Evolutionary conservation across 169 alveolate species (phyloP).

Genomic region (Eimeria maxima): DNA sequence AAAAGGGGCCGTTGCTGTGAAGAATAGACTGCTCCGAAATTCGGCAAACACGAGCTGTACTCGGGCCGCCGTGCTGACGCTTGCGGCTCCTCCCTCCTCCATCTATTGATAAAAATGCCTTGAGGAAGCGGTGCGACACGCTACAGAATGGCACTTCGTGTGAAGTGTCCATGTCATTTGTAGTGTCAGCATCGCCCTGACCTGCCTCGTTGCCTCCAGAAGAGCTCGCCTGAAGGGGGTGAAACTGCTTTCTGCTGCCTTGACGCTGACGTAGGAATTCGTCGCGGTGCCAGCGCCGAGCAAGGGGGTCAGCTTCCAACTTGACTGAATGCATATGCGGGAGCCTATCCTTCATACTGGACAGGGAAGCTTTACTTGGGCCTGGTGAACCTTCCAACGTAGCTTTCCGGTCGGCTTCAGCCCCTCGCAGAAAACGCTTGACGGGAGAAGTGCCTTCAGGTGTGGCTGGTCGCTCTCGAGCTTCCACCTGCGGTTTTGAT

Average conservation of each 20-base stretch:
- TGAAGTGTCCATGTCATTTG: neutral
- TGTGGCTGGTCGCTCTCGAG: neutral
- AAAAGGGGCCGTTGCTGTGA: slow-evolving; percentile 76
- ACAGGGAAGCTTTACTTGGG: neutral
- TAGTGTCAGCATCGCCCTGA: neutral
- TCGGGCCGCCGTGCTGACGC: slow-evolving; percentile 9
- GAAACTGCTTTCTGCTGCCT: neutral
- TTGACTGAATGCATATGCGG: neutral
- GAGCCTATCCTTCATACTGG: neutral
- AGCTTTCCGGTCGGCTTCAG: slow-evolving; percentile 11
- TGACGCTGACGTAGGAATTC: neutral
- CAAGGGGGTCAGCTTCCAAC: neutral
- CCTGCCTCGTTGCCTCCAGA: neutral
- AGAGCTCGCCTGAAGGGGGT: neutral
- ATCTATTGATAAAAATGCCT: slow-evolving; percentile 26
- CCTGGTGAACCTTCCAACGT: neutral
- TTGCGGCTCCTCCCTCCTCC: slow-evolving; percentile 33
- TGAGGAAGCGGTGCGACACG: slow-evolving; percentile 57
- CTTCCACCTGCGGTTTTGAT: neutral
- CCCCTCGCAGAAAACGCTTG: neutral
- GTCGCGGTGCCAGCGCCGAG: neutral
- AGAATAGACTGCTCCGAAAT: slow-evolving; percentile 70
- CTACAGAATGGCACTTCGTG: slow-evolving; percentile 34
- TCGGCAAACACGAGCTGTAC: slow-evolving; percentile 70
- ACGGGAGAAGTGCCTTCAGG: neutral